Base-by-base conservation (phyloP, 768 basidiomycete genomes). In the Lactifluus hygrophoroides region DNA sequence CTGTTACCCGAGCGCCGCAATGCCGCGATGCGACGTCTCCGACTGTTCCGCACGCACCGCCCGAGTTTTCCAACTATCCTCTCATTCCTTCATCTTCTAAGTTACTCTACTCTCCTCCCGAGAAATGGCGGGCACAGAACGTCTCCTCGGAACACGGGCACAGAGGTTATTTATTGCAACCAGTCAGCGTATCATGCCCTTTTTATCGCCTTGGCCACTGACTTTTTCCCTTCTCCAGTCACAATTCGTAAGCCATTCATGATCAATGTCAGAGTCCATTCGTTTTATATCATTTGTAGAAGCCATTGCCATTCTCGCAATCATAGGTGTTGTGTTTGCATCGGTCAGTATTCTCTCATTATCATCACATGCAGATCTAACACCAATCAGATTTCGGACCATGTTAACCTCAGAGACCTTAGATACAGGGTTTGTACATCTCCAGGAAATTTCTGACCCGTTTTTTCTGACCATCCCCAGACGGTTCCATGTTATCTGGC, bases 401-500 rank as follows among this genome's bases (percentile, higher is more conserved):
- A 76, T 60, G 80, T 84, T 51, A 66, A 74, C 35, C 73, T 84
- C 57, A 61, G 60, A 2, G n/a, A 27, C 9, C 6, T 71, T 13
- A 66, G 71, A 63, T 86, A 84, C 72, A 86, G 85, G 73, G 86
- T 81, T 61, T 23, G 65, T 42, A 25, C 13, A 37, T 9, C 1
- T 4, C 16, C 35, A 30, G 3, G 1, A 16, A 23, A n/a, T n/a
- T 25, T 14, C n/a, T 50, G 10, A 13, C 19, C 21, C 46, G 38
- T 58, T 21, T 49, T 32, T 1, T 19, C 62, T 60, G 69, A 35
- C 17, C 52, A 19, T 42, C 14, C 51, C 5, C 51, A 89, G 85
- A 91, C 90, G 13, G 69, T 91, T 53, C 85, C 89, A 61, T 91
- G 90, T 70, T 93, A 91, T 69, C 81, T 93, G 5, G 88, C 88